Base-by-base conservation (phyloP, 805 yeast species). In the Tanozyma kutaoensis region DNA sequence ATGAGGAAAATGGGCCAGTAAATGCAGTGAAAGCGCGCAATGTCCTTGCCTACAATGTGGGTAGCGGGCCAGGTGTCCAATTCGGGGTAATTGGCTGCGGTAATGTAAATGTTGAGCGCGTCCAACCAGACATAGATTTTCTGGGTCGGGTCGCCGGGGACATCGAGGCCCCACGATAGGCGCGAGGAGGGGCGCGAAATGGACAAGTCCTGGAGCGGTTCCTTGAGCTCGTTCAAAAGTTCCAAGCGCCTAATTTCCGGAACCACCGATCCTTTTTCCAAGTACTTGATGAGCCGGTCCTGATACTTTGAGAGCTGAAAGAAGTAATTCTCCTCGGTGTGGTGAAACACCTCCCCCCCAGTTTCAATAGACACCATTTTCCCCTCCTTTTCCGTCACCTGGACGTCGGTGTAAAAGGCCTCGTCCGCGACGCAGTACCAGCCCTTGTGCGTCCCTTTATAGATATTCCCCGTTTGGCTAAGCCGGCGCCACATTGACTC, bases 381-480 rank as follows among this genome's bases (percentile, higher is more conserved):
- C 14, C 60, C 63, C 5, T 20, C 10, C 12, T 10, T 5, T 25
- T 52, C 54, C 28, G 62, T 67, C 15, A 82, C 72, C 47, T 85
- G 94, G 2, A 70, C 52, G 34, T 76, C 93, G 0, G 97, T 80
- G 42, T 82, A 88, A 43, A 91, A 91, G 2, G 95, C 78, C 52
- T 91, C 98, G 45, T 91, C 98, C 26, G 93, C 77, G 5, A 88
- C 59, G 5, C 93, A 81, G 46, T 91, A 91, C 97, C 97, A 91
- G 2, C 98, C 98, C 26, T 69, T 52, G 47, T 91, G 98, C 17
- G 66, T 57, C 6, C 94, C 95, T 45, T 76, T 69, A 46, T 84
- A 84, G 2, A 91, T 79, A 37, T 55, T 69, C 0, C 81, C 88
- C 24, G 66, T 70, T 1, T 64, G 52, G 24, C 49, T 32, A 34